Base-by-base conservation (phyloP, 2,329 filamentous ascomycete species). In the Aspergillus fructus region DNA sequence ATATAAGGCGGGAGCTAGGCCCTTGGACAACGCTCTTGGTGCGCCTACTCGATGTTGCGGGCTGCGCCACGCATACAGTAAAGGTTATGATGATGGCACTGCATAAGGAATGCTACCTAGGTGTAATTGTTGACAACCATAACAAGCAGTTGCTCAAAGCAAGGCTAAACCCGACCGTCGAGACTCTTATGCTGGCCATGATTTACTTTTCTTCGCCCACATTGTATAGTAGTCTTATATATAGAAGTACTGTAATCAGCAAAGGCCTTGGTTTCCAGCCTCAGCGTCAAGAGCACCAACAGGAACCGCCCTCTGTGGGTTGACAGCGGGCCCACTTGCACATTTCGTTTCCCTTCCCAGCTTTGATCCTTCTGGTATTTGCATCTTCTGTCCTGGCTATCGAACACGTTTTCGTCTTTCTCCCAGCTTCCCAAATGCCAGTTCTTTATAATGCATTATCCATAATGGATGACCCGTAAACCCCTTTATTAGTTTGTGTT, bases 221-320 rank as follows among this genome's bases (percentile, higher is more conserved):
- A 30, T 27, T 37, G 27, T n/a, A 21, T 19, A 48, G n/a, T 27
- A 48, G 13, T 17, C 39, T 4, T 54, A 21, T 24, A 48, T 54
- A 41, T 41, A 54, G 15, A 12, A 33, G n/a, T 39, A 5, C 34
- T 39, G 33, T n/a, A 33, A 41, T 27, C n/a, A 15, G 5, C 34
- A 39, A 49, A 19, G 42, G 27, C 27, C 17, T 27, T 39, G 24
- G 33, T 48, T n/a, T 30, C 15, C 41, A 56, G 54, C 49, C 54
- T 48, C 50, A 42, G 56, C 50, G 56, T 41, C 50, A 54, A 54
- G 24, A 27, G 56, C 27, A 41, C 50, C 43, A 54, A 54, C 40
- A 48, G 33, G 33, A 30, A 49, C 34, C 33, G 43, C 17, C 15
- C 24, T 37, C 8, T 37, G 34, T n/a, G 37, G 39, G 24, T 41